Conservation (phyloP, 495 filamentous ascomycete genomes). For the Platismatia glauca region DNA sequence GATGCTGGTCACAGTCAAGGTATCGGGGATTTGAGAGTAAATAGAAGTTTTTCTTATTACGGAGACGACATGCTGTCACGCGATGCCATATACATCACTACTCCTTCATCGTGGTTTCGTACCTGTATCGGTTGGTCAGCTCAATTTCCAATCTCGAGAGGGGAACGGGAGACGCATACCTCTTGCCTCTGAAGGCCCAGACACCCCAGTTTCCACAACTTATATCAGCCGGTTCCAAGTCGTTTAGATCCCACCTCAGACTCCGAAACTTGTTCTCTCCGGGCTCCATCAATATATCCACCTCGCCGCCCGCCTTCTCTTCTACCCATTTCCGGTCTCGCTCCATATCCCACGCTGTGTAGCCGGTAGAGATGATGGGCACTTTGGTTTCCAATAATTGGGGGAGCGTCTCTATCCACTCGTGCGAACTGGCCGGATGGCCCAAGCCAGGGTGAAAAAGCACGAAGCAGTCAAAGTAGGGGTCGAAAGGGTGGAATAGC, state of each 20-base stretch:
- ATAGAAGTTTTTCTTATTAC: background rate
- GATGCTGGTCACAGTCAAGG: background rate
- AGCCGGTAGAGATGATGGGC: constrained; percentile 86
- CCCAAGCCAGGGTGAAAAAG: constrained; percentile 94
- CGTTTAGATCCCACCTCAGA: constrained; percentile 93
- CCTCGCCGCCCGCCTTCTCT: constrained; percentile 74
- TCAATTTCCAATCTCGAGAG: background rate
- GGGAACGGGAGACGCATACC: constrained; percentile 46
- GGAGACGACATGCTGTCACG: background rate
- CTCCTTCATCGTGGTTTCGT: constrained; percentile 13
- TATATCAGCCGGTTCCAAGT: constrained; percentile 87
- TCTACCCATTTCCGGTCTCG: constrained; percentile 83
- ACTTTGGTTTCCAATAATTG: constrained; percentile 88
- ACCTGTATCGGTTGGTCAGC: constrained; percentile 7
- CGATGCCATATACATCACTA: background rate
- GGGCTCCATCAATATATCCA: constrained; percentile 83
- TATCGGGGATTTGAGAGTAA: background rate
- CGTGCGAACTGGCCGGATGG: constrained; percentile 82
- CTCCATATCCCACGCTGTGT: constrained; percentile 90
- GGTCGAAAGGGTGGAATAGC: constrained; percentile 87
- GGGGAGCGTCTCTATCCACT: constrained; percentile 87
- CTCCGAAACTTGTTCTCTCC: constrained; percentile 93
- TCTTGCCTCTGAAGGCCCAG: constrained; percentile 95
- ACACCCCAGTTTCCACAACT: constrained; percentile 94
- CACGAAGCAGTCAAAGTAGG: constrained; percentile 94